Percentiles rank a stretch among this genome's conserved stretches.
Conservation (phyloP, 352 stramenopile genomes). For the Aphanomyces astaci region DNA sequence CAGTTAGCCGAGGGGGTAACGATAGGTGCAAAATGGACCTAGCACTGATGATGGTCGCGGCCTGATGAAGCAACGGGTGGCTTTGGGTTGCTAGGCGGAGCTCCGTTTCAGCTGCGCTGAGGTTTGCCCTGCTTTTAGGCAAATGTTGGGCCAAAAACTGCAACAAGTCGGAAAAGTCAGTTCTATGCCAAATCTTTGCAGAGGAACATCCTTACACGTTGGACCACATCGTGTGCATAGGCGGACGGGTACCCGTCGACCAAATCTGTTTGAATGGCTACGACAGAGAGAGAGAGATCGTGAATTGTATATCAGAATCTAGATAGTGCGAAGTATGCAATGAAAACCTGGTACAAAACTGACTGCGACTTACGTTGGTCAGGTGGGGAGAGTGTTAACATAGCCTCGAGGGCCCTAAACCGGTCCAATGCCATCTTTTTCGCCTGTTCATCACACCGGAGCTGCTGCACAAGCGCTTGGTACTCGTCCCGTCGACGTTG, state of each 20-base stretch:
- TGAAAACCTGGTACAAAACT: no score
- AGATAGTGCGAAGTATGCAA: no score
- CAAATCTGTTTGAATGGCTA: slow-evolving; percentile 10
- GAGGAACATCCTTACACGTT: not conserved
- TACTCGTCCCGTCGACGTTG: not conserved
- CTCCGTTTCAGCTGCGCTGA: not conserved
- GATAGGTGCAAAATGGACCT: not conserved
- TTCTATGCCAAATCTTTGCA: no score
- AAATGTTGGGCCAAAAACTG: slow-evolving; percentile 8
- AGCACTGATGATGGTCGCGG: slow-evolving; percentile 7
- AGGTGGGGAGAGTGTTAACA: not conserved
- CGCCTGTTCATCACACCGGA: not conserved
- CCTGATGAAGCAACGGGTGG: slow-evolving; percentile 6
- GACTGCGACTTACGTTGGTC: not conserved
- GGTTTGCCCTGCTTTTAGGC: not conserved
- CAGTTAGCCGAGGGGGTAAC: not conserved
- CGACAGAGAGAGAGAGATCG: no score
- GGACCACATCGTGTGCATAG: not conserved
- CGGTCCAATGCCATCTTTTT: not conserved
- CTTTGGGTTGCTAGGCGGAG: not conserved
- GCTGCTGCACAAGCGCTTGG: not conserved
- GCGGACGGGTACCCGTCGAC: slow-evolving; percentile 14
- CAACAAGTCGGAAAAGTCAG: not conserved
- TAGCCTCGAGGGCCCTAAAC: not conserved
- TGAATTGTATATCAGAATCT: no score